A percentile compares a stretch with the other conserved stretches of the same genome.
Conservation (phyloP, 106 monocot genomes). For the Allium fistulosum region DNA sequence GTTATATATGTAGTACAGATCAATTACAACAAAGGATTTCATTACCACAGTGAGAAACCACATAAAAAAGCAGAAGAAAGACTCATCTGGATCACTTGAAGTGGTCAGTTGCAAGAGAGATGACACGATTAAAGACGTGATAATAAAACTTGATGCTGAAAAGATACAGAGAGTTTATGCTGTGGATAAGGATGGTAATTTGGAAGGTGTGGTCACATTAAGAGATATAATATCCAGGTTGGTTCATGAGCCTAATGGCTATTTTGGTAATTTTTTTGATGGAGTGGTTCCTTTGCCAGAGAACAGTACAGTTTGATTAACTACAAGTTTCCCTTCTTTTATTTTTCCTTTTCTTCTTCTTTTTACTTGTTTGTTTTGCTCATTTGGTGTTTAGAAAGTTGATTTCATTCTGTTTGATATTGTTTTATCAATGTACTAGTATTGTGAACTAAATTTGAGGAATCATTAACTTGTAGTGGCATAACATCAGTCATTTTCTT, state of each 20-base stretch:
- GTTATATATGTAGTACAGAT: constrained; percentile 21
- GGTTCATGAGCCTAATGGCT: constrained; percentile 83
- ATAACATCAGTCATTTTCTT: too few species aligned
- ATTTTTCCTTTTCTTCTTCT: too few species aligned
- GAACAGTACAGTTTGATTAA: constrained; percentile 49
- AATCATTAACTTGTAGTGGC: too few species aligned
- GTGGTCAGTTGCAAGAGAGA: constrained; percentile 58
- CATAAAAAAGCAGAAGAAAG: constrained; percentile 27
- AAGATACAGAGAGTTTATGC: constrained; percentile 78
- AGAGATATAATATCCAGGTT: constrained; percentile 89
- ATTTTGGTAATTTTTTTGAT: constrained; percentile 98
- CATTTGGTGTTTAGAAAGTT: too few species aligned
- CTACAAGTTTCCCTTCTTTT: background rate
- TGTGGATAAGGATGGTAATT: constrained; percentile 38
- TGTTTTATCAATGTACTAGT: too few species aligned
- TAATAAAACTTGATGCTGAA: constrained; percentile 54
- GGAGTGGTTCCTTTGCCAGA: constrained; percentile 77
- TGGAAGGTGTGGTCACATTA: constrained; percentile 81
- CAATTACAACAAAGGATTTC: constrained; percentile 66
- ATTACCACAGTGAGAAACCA: constrained; percentile 31
- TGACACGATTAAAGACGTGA: constrained; percentile 66
- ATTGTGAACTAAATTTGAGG: too few species aligned
- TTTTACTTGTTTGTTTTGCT: too few species aligned
- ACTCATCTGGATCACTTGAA: constrained; percentile 26
- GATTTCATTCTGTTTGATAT: too few species aligned